These are phyloP conservation scores for Panicum miliaceum DNA, from an alignment of 176 grass and related monocot species.

Conservation along the genomic window DNA sequence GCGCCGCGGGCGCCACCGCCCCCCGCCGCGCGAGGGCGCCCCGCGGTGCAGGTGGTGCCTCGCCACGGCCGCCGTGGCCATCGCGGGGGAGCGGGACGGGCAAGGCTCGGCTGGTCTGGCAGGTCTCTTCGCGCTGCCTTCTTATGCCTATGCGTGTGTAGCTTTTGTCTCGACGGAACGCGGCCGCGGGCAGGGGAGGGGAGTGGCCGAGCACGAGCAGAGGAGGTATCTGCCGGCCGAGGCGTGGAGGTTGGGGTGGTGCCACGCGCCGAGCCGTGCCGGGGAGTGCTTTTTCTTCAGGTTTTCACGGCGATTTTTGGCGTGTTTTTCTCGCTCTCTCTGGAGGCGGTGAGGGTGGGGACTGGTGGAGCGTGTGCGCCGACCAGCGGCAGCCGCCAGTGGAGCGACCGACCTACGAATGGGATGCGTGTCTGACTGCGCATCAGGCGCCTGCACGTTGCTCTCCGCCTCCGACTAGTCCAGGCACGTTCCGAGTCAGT, in stretches of 20 bases:
- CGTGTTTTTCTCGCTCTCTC: background rate
- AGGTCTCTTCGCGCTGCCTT: background rate
- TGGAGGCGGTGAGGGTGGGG: background rate
- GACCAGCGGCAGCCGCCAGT: conserved; percentile 16
- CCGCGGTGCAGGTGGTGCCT: conserved; percentile 17
- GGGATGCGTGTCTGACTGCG: conserved; percentile 38
- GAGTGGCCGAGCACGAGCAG: too few species aligned
- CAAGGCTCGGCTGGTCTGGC: background rate
- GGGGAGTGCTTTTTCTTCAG: conserved; percentile 1
- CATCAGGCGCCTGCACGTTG: background rate
- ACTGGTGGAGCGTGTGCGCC: background rate
- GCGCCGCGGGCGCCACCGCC: background rate
- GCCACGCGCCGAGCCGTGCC: too few species aligned
- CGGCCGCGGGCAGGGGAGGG: too few species aligned
- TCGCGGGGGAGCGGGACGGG: background rate
- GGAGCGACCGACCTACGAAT: background rate
- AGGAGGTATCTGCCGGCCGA: too few species aligned
- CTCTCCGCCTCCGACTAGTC: background rate
- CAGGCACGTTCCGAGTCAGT: background rate
- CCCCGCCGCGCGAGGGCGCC: background rate
- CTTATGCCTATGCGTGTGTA: too few species aligned
- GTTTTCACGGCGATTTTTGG: background rate
- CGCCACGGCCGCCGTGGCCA: conserved; percentile 41
- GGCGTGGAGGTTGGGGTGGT: too few species aligned
- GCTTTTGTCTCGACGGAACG: too few species aligned